Base-by-base conservation (phyloP, 2,329 filamentous ascomycete species). In the Dactylellina parvicollis region DNA sequence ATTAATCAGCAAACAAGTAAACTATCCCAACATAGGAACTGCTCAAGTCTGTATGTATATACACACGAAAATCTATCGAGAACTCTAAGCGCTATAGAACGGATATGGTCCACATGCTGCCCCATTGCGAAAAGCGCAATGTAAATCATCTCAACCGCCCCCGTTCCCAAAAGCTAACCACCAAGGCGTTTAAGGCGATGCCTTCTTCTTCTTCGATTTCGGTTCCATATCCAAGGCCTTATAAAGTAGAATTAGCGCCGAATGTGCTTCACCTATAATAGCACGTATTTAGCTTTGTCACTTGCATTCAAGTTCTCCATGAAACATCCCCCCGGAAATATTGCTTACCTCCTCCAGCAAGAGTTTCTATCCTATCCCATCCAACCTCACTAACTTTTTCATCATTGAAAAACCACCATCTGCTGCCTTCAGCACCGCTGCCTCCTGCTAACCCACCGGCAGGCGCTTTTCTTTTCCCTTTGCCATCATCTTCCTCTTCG, bases 381-480 rank as follows among this genome's bases (percentile, higher is more conserved):
- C 92, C 88, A 26, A 99, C 95, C 83, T 99, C 95, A 12, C 90
- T 88, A 32, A 99, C 95, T 83, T 92, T 96, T 80, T 99, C 94
- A 79, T 99, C 95, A 81, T 99, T 98, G 86, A 99, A 99, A 94
- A 95, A 99, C 94, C 95, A 99, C 95, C 95, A 99, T 78, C 92
- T 96, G 77, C 91, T 92, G 79, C 96, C 92, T 79, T 96, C 92
- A 79, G 90, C 88, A 60, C 87, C 88, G 4, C 70, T 55, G 16
- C 70, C 70, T n/a, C 70, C 49, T 1, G 70, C 47, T 12, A 74
- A 49, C 2, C 70, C 62, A 44, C 55, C 62, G 14, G 61, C 46
- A 12, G 70, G 60, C 1, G 54, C 55, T 36, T 62, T 74, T 18
- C 47, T 61, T 46, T 73, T 73, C 78, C 87, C 84, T 83, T 92